Evolutionary conservation across 176 grass and related monocot genomes (phyloP), one percentile per base, ranked within the genome.

Genomic region (Canna indica): DNA sequence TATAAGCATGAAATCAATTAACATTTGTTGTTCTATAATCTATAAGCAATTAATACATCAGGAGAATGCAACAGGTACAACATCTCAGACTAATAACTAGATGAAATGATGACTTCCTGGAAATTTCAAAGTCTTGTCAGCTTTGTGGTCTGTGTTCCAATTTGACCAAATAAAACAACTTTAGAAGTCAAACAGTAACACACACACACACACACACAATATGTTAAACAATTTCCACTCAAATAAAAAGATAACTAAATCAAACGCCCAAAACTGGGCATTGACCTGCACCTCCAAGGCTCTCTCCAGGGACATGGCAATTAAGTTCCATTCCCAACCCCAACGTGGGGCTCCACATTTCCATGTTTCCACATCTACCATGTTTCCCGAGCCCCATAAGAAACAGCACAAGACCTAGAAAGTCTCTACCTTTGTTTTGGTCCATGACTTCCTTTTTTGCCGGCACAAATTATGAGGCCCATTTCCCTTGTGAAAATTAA

Each of bases 391-490:
- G 50, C 17, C 50, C 50, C 59, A 66, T 66, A 33, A 38, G 34
- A 22, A 33, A 39, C 32, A 41, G 12, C 63, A 39, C 32, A 41
- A 66, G 35, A 15, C 35, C 33, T 66, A 32, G 63, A 20, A 66
- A 66, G 25, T 66, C 34, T 15, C 4, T 15, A 18, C 33, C 58
- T 60, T 30, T 61, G 57, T 32, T 38, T 38, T 38, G 63, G 18
- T 36, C 35, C 63, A 38, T 38, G 35, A 36, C 63, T 66, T 6
- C 60, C 42, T 31, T n/a, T 65, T 53, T 76, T 67, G 52, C 44
- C 45, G 18, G 61, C 74, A 67, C 61, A 20, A 67, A 67, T 54
- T 7, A 32, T 54, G 74, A 67, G 60, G 36, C 54, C 74, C 63
- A 38, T 36, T 65, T 30, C 18, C 35, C 35, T 24, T 25, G 31